Conservation (phyloP, 805 yeast species). For the Kregervanrija pseudodelftensis region DNA sequence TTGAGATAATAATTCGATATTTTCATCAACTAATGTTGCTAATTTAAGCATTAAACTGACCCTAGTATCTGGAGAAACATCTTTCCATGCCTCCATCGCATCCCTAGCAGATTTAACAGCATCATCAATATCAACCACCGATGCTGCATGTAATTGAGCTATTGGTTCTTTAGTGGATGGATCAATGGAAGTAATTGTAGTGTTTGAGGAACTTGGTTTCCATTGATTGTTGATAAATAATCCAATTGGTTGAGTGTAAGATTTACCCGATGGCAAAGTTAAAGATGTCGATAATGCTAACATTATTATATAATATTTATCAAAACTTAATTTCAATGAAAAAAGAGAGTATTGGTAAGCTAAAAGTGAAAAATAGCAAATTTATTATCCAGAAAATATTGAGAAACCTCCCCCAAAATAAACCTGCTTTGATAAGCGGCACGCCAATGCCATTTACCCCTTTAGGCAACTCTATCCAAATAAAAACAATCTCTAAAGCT, state of each 20-base stretch:
- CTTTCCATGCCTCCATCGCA: slow-evolving; percentile 41
- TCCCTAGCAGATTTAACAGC: slow-evolving; percentile 45
- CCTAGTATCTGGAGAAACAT: slow-evolving; percentile 34
- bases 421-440: too few relatives aligned
- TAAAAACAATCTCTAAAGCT: too few relatives aligned
- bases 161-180: slow-evolving; percentile 46
- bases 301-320: not conserved
- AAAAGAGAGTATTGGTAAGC: too few relatives aligned
- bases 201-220: slow-evolving; percentile 11
- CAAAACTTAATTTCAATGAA: not conserved
- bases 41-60: slow-evolving; percentile 36
- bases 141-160: slow-evolving; percentile 40
- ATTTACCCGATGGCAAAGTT: slow-evolving; percentile 39
- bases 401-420: too few relatives aligned
- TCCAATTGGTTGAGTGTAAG: slow-evolving; percentile 53
- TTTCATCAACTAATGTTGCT: slow-evolving; percentile 43
- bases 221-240: slow-evolving; percentile 53
- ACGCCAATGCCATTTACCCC: too few relatives aligned
- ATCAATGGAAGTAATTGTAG: slow-evolving; percentile 37
- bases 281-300: slow-evolving; percentile 11
- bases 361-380: too few relatives aligned
- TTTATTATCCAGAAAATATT: too few relatives aligned
- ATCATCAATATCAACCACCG: slow-evolving; percentile 38
- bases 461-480: too few relatives aligned
- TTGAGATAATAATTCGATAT: slow-evolving; percentile 41